Evolutionary conservation across 441 rosid genomes (phyloP).

Genomic region (Populus hybrid): DNA sequence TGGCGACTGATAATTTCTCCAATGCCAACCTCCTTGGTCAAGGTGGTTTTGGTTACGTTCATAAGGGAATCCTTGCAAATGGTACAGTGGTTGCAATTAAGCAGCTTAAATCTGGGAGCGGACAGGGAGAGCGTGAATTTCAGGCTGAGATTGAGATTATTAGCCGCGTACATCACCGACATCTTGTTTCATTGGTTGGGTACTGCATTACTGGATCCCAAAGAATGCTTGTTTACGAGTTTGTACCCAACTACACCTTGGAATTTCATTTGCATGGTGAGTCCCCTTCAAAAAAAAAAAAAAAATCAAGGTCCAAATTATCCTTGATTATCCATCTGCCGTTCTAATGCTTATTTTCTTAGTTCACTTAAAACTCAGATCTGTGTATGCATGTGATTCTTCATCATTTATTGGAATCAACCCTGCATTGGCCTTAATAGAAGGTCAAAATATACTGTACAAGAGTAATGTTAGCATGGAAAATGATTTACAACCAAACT

Average conservation of each 20-base stretch:
- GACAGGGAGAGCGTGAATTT: constrained; percentile 96
- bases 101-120: constrained; percentile 82
- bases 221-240: constrained; percentile 90
- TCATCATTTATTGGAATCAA: too few relatives aligned
- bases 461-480: too few relatives aligned
- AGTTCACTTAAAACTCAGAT: neutral
- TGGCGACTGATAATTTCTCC: constrained; percentile 80
- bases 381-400: neutral
- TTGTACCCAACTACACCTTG: constrained; percentile 82
- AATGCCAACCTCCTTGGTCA: constrained; percentile 81
- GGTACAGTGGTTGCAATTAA: constrained; percentile 89
- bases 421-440: too few relatives aligned
- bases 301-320: neutral
- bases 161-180: constrained; percentile 82
- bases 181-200: constrained; percentile 84
- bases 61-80: constrained; percentile 67
- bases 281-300: constrained; percentile 9
- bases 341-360: neutral
- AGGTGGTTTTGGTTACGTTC: constrained; percentile 96
- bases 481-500: too few relatives aligned
- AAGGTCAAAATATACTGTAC: too few relatives aligned
- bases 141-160: constrained; percentile 95
- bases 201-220: constrained; percentile 66
- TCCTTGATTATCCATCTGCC: neutral
- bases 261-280: constrained; percentile 91